These are phyloP conservation scores for Trichoderma simmonsii DNA, from an alignment of 2,329 filamentous ascomycete species.

Conservation along the genomic window DNA sequence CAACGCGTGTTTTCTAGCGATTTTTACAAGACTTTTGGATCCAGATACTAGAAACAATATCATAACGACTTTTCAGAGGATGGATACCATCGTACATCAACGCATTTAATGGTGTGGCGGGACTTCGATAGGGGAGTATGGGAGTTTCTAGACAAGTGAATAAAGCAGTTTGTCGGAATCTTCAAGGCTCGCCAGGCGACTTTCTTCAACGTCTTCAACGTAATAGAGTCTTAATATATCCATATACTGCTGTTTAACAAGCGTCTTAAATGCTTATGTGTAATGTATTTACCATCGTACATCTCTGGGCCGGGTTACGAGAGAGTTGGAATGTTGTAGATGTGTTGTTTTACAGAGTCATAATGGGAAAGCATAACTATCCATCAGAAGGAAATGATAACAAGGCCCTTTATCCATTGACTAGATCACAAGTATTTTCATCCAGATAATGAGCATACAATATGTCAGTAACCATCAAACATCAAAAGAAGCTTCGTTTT, in stretches of 20 bases:
- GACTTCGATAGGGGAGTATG: neutral
- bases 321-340: neutral
- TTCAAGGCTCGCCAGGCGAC: neutral
- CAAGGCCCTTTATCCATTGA: neutral
- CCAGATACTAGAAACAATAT: neutral
- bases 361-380: neutral
- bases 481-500: neutral
- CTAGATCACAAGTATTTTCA: fast-evolving
- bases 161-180: neutral
- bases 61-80: neutral
- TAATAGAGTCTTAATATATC: neutral
- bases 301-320: neutral
- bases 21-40: neutral
- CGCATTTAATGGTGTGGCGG: neutral
- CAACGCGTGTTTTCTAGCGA: neutral
- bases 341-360: neutral
- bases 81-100: neutral
- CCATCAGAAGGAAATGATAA: neutral
- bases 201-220: neutral
- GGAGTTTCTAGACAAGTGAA: neutral
- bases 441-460: neutral
- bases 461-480: neutral
- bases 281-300: neutral
- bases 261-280: neutral
- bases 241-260: neutral